phyloP scores from a whole-genome alignment of 805 yeast genomes.

The Yarrowia sp. region DNA sequence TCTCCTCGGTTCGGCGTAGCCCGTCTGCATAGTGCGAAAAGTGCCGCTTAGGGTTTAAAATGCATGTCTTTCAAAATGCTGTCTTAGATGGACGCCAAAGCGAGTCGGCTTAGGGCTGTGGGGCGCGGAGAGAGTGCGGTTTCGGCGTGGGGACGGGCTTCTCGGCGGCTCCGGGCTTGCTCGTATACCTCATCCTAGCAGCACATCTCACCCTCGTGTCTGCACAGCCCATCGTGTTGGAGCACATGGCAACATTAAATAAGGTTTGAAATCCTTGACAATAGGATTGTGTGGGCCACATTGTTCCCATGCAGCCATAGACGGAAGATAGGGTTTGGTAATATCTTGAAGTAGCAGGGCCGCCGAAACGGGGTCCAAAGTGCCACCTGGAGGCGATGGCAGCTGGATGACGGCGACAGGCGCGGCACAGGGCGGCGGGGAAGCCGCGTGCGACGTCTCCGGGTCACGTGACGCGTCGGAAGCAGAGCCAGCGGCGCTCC shows the following conservation, averaged over 20 bases:
- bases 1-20: too few relatives aligned
- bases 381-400: too few relatives aligned
- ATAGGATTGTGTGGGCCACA: not conserved
- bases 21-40: not conserved
- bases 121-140: too few relatives aligned
- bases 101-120: too few relatives aligned
- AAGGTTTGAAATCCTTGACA: not conserved
- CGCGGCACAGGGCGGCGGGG: too few relatives aligned
- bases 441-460: too few relatives aligned
- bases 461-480: too few relatives aligned
- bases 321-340: conserved; percentile 13
- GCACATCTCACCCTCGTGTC: not conserved
- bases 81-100: not conserved
- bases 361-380: conserved; percentile 5
- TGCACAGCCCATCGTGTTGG: not conserved
- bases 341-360: conserved; percentile 6
- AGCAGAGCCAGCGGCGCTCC: too few relatives aligned
- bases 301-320: conserved; percentile 17
- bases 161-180: too few relatives aligned
- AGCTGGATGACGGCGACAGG: too few relatives aligned
- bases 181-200: too few relatives aligned
- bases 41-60: conserved; percentile 5
- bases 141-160: too few relatives aligned
- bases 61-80: conserved; percentile 14
- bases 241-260: not conserved